These are phyloP conservation scores for Fusarium annulatum DNA, from an alignment of 2,329 filamentous ascomycete species.

Conservation along the genomic window DNA sequence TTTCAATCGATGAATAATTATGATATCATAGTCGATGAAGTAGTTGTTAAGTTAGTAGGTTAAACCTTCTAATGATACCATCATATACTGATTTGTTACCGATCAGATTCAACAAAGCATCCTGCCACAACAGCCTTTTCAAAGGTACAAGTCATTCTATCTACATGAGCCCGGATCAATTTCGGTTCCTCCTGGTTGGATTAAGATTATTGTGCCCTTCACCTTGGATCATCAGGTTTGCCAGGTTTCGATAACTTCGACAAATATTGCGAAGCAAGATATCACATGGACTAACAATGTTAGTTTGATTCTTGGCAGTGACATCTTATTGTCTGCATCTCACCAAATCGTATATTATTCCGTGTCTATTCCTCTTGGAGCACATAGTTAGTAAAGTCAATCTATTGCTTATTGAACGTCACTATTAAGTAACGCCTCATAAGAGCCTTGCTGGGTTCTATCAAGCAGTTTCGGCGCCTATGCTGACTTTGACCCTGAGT, in stretches of 20 bases:
- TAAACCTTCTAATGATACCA: fast-evolving
- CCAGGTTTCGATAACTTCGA: background rate
- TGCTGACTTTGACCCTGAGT: too few species aligned
- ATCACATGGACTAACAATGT: fast-evolving
- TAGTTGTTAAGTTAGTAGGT: background rate
- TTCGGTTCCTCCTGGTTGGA: background rate
- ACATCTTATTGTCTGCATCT: background rate
- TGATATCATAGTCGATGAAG: background rate
- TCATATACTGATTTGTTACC: background rate
- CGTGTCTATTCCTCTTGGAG: background rate
- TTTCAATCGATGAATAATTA: fast-evolving
- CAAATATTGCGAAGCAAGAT: background rate
- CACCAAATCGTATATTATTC: background rate
- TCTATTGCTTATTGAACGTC: fast-evolving
- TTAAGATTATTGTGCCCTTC: background rate
- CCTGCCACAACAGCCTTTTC: background rate
- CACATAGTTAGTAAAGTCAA: background rate
- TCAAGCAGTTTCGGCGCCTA: too few species aligned
- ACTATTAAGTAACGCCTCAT: fast-evolving
- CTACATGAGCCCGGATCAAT: background rate
- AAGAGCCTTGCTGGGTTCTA: background rate
- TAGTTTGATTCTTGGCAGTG: fast-evolving
- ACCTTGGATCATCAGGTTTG: fast-evolving
- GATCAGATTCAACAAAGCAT: background rate
- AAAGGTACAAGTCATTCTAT: background rate